Conservation (phyloP, 805 yeast genomes). For the Kodamaea nitidulidarum region DNA sequence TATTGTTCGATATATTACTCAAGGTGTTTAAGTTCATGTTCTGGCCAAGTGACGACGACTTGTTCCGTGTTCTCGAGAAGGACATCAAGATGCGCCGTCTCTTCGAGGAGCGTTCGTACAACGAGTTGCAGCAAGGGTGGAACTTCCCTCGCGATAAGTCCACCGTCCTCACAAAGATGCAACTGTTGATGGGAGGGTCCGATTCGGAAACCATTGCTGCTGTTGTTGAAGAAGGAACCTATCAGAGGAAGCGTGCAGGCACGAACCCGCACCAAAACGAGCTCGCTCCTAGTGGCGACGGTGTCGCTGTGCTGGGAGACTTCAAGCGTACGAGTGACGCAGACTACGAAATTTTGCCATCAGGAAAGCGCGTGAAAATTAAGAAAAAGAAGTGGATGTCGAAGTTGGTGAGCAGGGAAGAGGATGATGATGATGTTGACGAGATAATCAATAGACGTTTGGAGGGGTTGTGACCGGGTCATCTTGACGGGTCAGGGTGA, state of each 20-base stretch:
- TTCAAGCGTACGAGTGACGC: slow-evolving; percentile 26
- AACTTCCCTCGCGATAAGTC: slow-evolving; percentile 51
- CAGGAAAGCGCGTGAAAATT: slow-evolving; percentile 61
- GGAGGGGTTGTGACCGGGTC: slow-evolving; percentile 10
- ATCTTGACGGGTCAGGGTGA: too few relatives aligned
- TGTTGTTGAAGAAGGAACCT: slow-evolving; percentile 23
- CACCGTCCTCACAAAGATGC: slow-evolving; percentile 13
- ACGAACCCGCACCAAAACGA: slow-evolving; percentile 46
- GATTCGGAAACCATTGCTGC: slow-evolving; percentile 2
- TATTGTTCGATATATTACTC: slow-evolving; percentile 61
- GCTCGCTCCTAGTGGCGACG: slow-evolving; percentile 46
- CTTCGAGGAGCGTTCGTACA: slow-evolving; percentile 69
- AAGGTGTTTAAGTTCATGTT: slow-evolving; percentile 54
- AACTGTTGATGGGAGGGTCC: slow-evolving; percentile 9
- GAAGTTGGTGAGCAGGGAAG: slow-evolving; percentile 35
- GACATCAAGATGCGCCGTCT: slow-evolving; percentile 60
- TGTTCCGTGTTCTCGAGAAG: slow-evolving; percentile 73
- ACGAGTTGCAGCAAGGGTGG: slow-evolving; percentile 79
- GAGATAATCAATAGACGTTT: slow-evolving; percentile 52
- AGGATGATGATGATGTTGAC: slow-evolving; percentile 44
- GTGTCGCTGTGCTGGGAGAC: slow-evolving; percentile 23
- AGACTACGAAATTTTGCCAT: slow-evolving; percentile 62
- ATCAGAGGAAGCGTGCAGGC: slow-evolving; percentile 45
- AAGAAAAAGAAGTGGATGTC: slow-evolving; percentile 24
- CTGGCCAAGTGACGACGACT: slow-evolving; percentile 70